phyloP scores from a whole-genome alignment of 148 eudicot species.

The Fagopyrum esculentum region DNA sequence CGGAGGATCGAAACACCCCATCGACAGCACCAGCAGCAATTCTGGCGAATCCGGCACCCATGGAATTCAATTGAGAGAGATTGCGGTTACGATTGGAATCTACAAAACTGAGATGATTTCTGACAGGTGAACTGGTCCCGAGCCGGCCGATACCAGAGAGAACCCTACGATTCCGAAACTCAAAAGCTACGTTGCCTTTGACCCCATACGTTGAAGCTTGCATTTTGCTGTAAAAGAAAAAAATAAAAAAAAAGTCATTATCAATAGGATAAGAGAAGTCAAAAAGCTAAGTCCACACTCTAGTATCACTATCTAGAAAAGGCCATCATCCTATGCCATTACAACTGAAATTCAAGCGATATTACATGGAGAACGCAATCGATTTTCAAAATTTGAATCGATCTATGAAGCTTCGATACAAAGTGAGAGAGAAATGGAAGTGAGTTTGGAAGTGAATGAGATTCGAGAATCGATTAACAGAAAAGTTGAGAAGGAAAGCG shows the following conservation, averaged over 20 bases:
- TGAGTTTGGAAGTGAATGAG: neutral
- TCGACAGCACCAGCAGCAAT: conserved; percentile 23
- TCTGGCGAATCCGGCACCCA: conserved; percentile 49
- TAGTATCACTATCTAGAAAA: neutral
- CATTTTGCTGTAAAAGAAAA: conserved; percentile 23
- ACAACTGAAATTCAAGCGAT: conserved; percentile 5
- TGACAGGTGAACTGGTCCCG: conserved; percentile 14
- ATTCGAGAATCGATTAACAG: neutral
- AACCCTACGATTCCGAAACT: conserved; percentile 27
- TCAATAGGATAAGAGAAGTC: neutral
- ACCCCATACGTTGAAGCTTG: conserved; percentile 33
- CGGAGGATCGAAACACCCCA: conserved; percentile 33
- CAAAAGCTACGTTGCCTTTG: conserved; percentile 31
- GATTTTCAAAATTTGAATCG: neutral
- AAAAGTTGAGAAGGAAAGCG: neutral
- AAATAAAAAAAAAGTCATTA: neutral
- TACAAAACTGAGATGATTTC: conserved; percentile 26
- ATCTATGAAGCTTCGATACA: too few relatives aligned
- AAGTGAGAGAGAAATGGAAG: too few relatives aligned
- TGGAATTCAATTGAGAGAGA: conserved; percentile 15
- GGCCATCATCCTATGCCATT: neutral
- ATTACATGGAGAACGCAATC: neutral
- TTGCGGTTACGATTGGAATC: conserved; percentile 14
- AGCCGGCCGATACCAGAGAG: conserved; percentile 21
- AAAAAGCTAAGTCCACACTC: neutral